Base-by-base conservation (phyloP, 768 basidiomycete genomes). In the Hydnum rufescens region DNA sequence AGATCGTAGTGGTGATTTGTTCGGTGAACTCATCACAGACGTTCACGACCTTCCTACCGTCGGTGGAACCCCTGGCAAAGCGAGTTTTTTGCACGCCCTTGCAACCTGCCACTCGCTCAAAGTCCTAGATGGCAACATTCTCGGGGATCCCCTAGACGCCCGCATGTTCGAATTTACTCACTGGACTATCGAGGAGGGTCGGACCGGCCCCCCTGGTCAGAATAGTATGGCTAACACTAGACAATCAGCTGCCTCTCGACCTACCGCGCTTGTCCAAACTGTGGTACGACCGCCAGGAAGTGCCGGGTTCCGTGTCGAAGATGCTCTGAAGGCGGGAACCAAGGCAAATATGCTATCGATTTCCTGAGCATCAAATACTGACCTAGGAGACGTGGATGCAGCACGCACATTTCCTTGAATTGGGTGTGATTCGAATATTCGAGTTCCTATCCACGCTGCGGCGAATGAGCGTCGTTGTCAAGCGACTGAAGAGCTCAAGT, bases 131-230 rank as follows among this genome's bases (percentile, higher is more conserved):
- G 82, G 80, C 1, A 75, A 85, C 58, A 66, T 81, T n/a, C 78
- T 99, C 36, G 95, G 95, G 0, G 95, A 99, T 65, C 95, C 95
- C 1, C 65, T 99, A 34, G 95, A 99, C 62, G 78, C 82, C 54
- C 92, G 93, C 67, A 99, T 99, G 95, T 99, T 96, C 63, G 82
- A 81, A 55, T 97, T 95, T 62, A 96, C 95, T 4, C 77, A 76
- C 50, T 99, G 95, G 95, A 85, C 81, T 0, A 67, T 99, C 49
- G 93, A 99, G 61, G 95, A 97, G 67, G 93, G 93, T 1, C 71
- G 51, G 56, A 47, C 39, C 42, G 60, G 42, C 57, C 60, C 49
- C 67, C 74, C 46, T 76, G 19, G 60, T 73, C 3, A 71, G 74
- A 19, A 69, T 73, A 34, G 42, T 77, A 13, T 8, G 13, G 25